Percentiles rank a stretch among this genome's conserved stretches.
These are phyloP conservation scores for Diddensiella transvaalensis DNA, from an alignment of 805 yeast genomes.

Conservation along the genomic window DNA sequence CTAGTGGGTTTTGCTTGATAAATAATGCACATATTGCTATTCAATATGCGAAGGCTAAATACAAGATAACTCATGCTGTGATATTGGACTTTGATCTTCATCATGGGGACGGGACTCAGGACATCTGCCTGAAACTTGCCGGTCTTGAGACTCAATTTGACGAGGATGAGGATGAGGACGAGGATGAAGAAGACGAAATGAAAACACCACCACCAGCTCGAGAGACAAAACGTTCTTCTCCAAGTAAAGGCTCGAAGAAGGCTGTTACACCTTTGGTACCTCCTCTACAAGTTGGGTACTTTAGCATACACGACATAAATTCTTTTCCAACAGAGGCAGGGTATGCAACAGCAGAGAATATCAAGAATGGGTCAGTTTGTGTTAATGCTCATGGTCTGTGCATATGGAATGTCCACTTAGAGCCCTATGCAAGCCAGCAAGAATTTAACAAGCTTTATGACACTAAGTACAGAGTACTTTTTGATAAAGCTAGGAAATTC, in stretches of 20 bases:
- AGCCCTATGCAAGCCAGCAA: slow-evolving; percentile 57
- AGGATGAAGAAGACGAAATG: slow-evolving; percentile 24
- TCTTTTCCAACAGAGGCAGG: slow-evolving; percentile 83
- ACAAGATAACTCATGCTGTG: slow-evolving; percentile 74
- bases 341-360: slow-evolving; percentile 65
- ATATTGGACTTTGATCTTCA: slow-evolving; percentile 80
- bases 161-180: slow-evolving; percentile 31
- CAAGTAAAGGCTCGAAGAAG: slow-evolving; percentile 11
- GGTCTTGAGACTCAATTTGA: slow-evolving; percentile 53
- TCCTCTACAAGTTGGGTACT: slow-evolving; percentile 70
- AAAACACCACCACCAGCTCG: slow-evolving; percentile 24
- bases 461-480: slow-evolving; percentile 55
- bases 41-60: slow-evolving; percentile 63
- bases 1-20: slow-evolving; percentile 78
- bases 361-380: slow-evolving; percentile 76
- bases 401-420: slow-evolving; percentile 81
- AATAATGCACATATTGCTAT: slow-evolving; percentile 80
- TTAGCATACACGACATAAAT: slow-evolving; percentile 79
- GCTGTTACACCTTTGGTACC: not conserved
- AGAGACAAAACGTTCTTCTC: slow-evolving; percentile 1
- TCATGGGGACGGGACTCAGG: slow-evolving; percentile 89
- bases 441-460: slow-evolving; percentile 64
- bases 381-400: slow-evolving; percentile 70
- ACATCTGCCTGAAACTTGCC: slow-evolving; percentile 76
- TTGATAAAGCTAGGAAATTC: slow-evolving; percentile 65